A percentile compares a stretch with the other conserved stretches of the same genome.
phyloP scores from a whole-genome alignment of 768 basidiomycete genomes.

The Lactarius vividus region DNA sequence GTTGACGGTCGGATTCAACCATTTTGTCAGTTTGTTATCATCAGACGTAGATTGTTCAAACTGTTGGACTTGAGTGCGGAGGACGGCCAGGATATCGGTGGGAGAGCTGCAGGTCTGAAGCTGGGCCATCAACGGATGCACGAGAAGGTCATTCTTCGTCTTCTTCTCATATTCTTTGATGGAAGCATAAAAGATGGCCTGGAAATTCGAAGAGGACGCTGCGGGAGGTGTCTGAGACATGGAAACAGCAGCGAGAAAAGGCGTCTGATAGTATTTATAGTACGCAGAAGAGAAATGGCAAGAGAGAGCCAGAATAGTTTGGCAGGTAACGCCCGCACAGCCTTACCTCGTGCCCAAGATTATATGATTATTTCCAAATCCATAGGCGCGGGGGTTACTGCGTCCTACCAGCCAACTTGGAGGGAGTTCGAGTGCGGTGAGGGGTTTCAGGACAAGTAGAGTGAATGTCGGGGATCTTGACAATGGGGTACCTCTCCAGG shows the following conservation, averaged over 20 bases:
- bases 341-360: no score
- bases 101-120: slow-evolving; percentile 1
- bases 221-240: background rate
- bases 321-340: no score
- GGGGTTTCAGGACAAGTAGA: no score
- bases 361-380: no score
- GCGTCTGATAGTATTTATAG: no score
- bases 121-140: background rate
- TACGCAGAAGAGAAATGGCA: no score
- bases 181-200: background rate
- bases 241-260: background rate
- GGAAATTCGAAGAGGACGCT: background rate
- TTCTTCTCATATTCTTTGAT: background rate
- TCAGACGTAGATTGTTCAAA: background rate
- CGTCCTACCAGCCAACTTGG: no score
- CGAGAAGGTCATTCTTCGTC: background rate
- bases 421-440: no score
- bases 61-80: background rate
- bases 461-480: no score
- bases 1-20: background rate
- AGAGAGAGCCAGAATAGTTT: no score
- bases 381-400: no score
- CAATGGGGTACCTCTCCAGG: no score
- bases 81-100: background rate
- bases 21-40: background rate